Evolutionary conservation across 176 grass and related monocot species (phyloP), one percentile per base, ranked within the genome.

Genomic region (Triticum urartu): DNA sequence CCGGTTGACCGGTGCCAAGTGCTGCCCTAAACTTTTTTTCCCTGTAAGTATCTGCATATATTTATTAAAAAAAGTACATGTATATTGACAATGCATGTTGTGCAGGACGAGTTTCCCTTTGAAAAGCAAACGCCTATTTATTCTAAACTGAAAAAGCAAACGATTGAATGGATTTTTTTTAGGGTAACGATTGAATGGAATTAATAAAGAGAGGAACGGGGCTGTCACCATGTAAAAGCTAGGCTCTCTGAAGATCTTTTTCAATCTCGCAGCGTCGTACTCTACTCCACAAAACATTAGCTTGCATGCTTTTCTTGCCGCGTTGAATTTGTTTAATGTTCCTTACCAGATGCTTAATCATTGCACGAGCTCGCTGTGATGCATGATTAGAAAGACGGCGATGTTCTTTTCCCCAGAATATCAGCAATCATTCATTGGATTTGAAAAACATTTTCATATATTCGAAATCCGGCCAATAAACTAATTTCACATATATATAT

Each of bases 301-400:
- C 33, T 22, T 76, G 33, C 62, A 13, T 33, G 20, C 45, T 84
- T 77, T 60, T 17, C 20, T 69, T 33, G 50, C 72, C 47, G 78
- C n/a, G 38, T 80, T 78, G 79, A 86, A 81, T 64, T 75, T 86
- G 7, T 63, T 78, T 30, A 40, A 3, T 78, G n/a, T 61, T 58
- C 83, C 81, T 86, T 32, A 38, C 12, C 64, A 82, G 84, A 86
- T 72, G 34, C 84, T 82, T 82, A 80, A 90, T 83, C 52, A 90
- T 82, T 52, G 72, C 79, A 72, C 36, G 28, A 64, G 71, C 72
- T 47, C 18, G 6, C 52, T 26, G 11, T 5, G 3, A 35, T 48
- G 78, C 83, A 86, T 78, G 30, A 90, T 86, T 63, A 86, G 18
- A 28, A 21, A 70, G 28, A 30, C 26, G 14, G 33, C 14, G 10